Percentiles rank a stretch among this genome's conserved stretches.
Evolutionary conservation across 306 rosid species (phyloP).

Genomic region (Cajanus cajan): DNA sequence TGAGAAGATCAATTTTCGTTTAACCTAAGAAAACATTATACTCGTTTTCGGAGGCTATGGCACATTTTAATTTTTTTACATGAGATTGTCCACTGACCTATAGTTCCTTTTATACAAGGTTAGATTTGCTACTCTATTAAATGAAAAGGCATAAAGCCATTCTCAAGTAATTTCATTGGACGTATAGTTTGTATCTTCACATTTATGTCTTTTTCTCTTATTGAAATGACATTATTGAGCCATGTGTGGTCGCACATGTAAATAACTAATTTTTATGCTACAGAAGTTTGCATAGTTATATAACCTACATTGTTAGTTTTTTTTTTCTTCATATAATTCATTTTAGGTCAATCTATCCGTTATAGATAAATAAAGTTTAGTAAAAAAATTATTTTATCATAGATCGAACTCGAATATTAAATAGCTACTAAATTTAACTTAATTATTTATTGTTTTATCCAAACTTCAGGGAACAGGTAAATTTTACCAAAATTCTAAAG

Average conservation of each 20-base stretch:
- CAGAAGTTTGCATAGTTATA: background rate
- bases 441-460: background rate
- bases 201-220: background rate
- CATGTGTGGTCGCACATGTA: background rate
- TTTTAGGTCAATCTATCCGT: too few species aligned
- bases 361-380: too few species aligned
- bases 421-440: too few species aligned
- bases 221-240: background rate
- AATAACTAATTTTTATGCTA: too few species aligned
- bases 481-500: background rate
- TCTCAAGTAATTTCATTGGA: background rate
- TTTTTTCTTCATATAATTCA: too few species aligned
- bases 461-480: background rate
- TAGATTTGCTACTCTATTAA: background rate
- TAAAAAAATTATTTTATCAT: too few species aligned
- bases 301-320: background rate
- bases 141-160: background rate
- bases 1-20: background rate
- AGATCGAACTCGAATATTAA: too few species aligned
- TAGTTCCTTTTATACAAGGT: background rate
- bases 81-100: background rate
- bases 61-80: background rate
- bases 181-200: background rate
- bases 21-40: background rate
- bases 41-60: background rate